Base-by-base conservation (phyloP, 495 filamentous ascomycete genomes). In the Aspergillus nidulans region DNA sequence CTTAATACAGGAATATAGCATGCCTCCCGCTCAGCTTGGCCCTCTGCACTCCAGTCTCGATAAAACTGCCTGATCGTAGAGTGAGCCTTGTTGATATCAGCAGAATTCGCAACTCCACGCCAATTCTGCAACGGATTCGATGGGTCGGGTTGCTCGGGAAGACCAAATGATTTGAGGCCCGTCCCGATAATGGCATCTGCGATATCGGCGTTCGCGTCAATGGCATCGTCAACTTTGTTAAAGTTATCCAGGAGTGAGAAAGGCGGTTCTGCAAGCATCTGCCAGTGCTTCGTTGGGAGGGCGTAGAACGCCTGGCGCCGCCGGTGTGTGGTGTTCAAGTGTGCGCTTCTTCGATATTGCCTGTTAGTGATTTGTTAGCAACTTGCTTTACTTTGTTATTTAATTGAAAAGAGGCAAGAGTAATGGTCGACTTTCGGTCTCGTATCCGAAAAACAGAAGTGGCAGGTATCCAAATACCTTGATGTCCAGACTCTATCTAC, bases 21-120 rank as follows among this genome's bases (percentile, higher is more conserved):
- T 9, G 82, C 84, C 4, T 81, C 73, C 5, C 95, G 78, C 72
- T 99, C 94, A 0, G 65, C 51, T 18, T 67, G 69, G 3, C 92
- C 94, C 61, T 88, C 92, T 8, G 76, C 78, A 38, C 89, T 90
- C 94, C 94, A 99, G 67, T 99, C 94, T 6, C 94, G 88, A 65
- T 90, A 97, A 63, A 99, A 88, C 65, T 99, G 94, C 19, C 91
- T 80, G 46, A 99, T 76, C 6, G 90, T 96, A 48, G 88, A 92
- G 57, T 87, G 80, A 16, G 92, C 94, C 69, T 97, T 99, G 61
- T 94, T 91, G 44, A 95, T 61, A 66, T 97, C 92, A 3, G 72
- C 71, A 19, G 78, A 62, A 19, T 82, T 91, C 5, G 91, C 83
- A 30, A 76, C 72, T 12, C 80, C 83, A 48, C 77, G 73, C 87